A percentile compares a stretch with the other conserved stretches of the same genome.
Conservation (phyloP, 306 rosid genomes). For the Prunus kanzakura region DNA sequence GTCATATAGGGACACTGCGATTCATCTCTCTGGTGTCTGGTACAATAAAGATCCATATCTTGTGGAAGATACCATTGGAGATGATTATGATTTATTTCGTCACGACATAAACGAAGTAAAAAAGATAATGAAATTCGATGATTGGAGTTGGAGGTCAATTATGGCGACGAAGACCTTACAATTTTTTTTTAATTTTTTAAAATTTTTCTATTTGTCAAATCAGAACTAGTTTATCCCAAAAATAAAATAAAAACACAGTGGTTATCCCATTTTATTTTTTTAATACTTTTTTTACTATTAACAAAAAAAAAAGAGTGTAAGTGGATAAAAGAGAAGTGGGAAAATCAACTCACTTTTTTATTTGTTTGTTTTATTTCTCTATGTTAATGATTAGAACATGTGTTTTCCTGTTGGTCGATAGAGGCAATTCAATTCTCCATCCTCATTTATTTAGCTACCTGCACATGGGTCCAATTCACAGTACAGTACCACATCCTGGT, state of each 20-base stretch:
- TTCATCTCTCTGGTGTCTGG: background rate
- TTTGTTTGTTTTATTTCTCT: too few species aligned
- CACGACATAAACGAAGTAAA: too few species aligned
- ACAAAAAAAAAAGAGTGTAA: too few species aligned
- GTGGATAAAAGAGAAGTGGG: rapidly evolving
- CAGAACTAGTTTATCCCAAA: background rate
- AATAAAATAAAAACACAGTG: background rate
- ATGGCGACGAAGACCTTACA: background rate
- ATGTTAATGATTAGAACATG: background rate
- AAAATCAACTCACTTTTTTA: too few species aligned
- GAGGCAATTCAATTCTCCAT: background rate
- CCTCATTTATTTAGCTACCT: background rate
- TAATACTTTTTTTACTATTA: too few species aligned
- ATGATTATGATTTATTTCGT: too few species aligned
- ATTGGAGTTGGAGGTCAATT: background rate
- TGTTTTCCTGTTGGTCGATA: background rate
- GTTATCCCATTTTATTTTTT: too few species aligned
- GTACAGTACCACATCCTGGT: too few species aligned
- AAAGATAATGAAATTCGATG: too few species aligned
- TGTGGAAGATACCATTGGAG: background rate
- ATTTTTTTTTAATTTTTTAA: rapidly evolving
- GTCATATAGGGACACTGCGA: background rate
- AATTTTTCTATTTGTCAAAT: too few species aligned
- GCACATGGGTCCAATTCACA: background rate
- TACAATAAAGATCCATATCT: background rate